Base-by-base conservation (phyloP, 371 early-diverging fungal genomes). In the Lichtheimia ornata region DNA sequence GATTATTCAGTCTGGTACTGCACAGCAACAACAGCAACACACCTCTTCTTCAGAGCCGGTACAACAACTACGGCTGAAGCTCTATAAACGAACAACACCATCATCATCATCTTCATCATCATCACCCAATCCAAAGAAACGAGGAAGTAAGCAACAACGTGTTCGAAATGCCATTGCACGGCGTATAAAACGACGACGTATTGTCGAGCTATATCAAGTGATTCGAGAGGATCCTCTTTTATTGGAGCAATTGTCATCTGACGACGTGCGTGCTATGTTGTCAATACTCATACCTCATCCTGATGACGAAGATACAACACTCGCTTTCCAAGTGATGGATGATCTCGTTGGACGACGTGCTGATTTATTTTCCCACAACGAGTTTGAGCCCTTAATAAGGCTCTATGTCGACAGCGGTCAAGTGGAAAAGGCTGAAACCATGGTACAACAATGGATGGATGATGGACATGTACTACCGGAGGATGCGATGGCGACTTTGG, bases 401-500 rank as follows among this genome's bases (percentile, higher is more conserved):
- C 50, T 66, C 7, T 64, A 61, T 44, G 50, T 56, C 12, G 56
- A 64, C 3, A 18, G 27, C 27, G 67, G 59, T 28, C 44, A 57
- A 2, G 60, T 66, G 44, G 28, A 64, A 0, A 49, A 55, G 25
- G 72, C 74, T 4, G 56, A 59, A 11, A 41, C 56, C 13, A 17
- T 72, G 11, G 24, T 71, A n/a, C 20, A 49, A 50, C 62, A 54
- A 22, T 43, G 41, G 54, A 43, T 54, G 1, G 7, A 6, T 42
- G 57, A 24, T 5, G 66, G 64, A 9, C 44, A 20, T 22, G 40
- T 14, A 17, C 67, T 73, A 3, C 58, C 65, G 1, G 53, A 64
- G 4, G 56, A 42, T 15, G 63, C 71, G 0, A 75, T 63, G 59
- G 69, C 71, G 15, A 47, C 61, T 9, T 49, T 81, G 5, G 64